phyloP scores from a whole-genome alignment of 2,329 filamentous ascomycete species.

The Aureobasidium mangrovei region DNA sequence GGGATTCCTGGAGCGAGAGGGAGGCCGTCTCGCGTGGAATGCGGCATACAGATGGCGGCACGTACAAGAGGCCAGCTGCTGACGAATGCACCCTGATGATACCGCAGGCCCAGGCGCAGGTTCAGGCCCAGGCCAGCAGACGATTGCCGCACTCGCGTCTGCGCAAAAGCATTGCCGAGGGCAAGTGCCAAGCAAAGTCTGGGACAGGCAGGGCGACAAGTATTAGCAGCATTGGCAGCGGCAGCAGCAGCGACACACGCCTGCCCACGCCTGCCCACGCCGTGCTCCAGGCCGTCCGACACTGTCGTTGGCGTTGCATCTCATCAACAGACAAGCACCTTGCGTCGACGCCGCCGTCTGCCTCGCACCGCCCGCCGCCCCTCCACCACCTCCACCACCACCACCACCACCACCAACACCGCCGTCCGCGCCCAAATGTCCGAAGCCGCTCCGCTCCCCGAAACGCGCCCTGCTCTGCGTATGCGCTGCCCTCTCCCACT shows the following conservation, averaged over 20 bases:
- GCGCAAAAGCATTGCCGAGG: not conserved
- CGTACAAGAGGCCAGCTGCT: too few relatives aligned
- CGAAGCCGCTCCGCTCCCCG: constrained; percentile 11
- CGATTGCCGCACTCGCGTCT: too few relatives aligned
- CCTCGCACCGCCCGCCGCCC: constrained; percentile 4
- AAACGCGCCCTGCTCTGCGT: not conserved
- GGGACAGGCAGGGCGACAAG: not conserved
- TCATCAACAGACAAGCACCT: not conserved
- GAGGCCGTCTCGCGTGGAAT: too few relatives aligned
- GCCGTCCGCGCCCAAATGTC: constrained; percentile 10
- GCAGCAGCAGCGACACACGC: not conserved
- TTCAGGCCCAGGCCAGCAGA: too few relatives aligned
- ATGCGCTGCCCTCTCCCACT: too few relatives aligned
- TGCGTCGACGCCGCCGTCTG: constrained; percentile 3
- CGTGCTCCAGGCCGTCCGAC: too few relatives aligned
- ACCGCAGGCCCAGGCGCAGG: too few relatives aligned
- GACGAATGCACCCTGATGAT: too few relatives aligned
- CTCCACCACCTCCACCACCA: not conserved
- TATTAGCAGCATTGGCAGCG: constrained; percentile 4
- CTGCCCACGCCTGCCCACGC: too few relatives aligned
- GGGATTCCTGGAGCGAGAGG: too few relatives aligned
- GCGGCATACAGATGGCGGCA: too few relatives aligned
- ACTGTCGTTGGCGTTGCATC: too few relatives aligned
- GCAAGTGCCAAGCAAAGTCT: not conserved
- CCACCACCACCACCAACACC: not conserved